A percentile compares a stretch with the other conserved stretches of the same genome.
Conservation (phyloP, 208 protist species). For the Novymonas esmeraldas region DNA sequence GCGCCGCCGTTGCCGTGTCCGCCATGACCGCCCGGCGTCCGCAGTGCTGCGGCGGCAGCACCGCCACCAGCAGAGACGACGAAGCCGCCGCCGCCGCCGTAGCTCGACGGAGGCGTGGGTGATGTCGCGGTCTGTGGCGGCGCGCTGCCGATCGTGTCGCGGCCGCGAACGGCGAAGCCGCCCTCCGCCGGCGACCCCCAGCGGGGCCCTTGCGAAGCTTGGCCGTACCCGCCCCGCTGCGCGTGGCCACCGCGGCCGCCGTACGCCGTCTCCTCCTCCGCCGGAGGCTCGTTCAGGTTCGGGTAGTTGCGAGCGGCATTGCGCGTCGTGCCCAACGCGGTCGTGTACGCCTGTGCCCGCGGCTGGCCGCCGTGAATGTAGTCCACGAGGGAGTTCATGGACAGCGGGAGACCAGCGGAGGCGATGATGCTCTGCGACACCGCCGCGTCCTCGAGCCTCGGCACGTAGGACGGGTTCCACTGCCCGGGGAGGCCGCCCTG, state of each 20-base stretch:
- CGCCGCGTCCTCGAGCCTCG: conserved; percentile 42
- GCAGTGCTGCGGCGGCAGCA: not conserved
- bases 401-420: conserved; percentile 65
- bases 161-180: conserved; percentile 7
- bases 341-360: conserved; percentile 12
- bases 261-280: conserved; percentile 12
- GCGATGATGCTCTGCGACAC: conserved; percentile 63
- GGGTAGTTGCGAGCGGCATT: conserved; percentile 53
- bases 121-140: not conserved
- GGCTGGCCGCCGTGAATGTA: conserved; percentile 69
- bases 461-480: not conserved
- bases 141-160: not conserved
- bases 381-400: conserved; percentile 42
- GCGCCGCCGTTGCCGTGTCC: not conserved
- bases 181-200: not conserved
- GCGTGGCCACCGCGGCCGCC: not conserved
- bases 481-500: not conserved
- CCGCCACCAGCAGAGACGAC: conserved; percentile 14
- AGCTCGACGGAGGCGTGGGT: not conserved
- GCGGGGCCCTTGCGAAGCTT: conserved; percentile 4
- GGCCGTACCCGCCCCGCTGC: conserved; percentile 8
- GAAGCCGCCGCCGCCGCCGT: conserved; percentile 5
- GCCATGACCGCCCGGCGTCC: not conserved
- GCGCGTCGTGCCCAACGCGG: conserved; percentile 17
- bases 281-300: conserved; percentile 42